Evolutionary conservation across 352 stramenopile species (phyloP), one percentile per base, ranked within the genome.

Genomic region (Phytophthora quininea): DNA sequence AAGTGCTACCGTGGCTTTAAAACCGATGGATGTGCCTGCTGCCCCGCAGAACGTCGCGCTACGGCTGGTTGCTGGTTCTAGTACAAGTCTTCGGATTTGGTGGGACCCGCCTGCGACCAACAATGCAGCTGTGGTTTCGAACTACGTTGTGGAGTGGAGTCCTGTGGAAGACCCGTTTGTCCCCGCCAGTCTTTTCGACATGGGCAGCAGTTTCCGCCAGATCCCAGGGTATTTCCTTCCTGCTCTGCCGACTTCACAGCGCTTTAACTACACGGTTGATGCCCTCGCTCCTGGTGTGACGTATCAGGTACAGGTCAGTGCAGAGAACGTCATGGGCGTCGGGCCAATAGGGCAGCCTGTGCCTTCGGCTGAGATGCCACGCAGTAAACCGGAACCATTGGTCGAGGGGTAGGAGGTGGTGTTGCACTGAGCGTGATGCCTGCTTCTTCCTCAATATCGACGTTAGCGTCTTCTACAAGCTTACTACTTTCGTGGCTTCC

Each of bases 101-200:
- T 99, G 95, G 95, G 81, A 88, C 42, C 63, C 76, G 8, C 96
- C 96, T n/a, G 42, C 81, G 14, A 88, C 77, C 0, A 76, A 92
- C 70, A 96, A 97, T 46, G 93, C 92, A 1, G 84, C 90, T 14
- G 65, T 76, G 10, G 63, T 99, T 24, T 90, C 87, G 12, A 62
- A 88, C 42, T 99, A 98, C 63, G 76, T 86, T 0, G 77, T 99
- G 11, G 77, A 98, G 64, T 98, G 94, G 93, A 42, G 67, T 27
- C 31, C 66, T 2, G 61, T 78, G 31, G 80, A 93, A 50, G 45
- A 64, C 24, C 48, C 54, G 15, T 12, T 52, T n/a, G 31, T 5
- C 24, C 1, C 1, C 24, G 19, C 19, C 19, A 6, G 31, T n/a
- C 7, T 48, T 38, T 55, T 50, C 31, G 38, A 35, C 29, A 29